phyloP scores from a whole-genome alignment of 331 rosid species.

The Dryas integrifolia region DNA sequence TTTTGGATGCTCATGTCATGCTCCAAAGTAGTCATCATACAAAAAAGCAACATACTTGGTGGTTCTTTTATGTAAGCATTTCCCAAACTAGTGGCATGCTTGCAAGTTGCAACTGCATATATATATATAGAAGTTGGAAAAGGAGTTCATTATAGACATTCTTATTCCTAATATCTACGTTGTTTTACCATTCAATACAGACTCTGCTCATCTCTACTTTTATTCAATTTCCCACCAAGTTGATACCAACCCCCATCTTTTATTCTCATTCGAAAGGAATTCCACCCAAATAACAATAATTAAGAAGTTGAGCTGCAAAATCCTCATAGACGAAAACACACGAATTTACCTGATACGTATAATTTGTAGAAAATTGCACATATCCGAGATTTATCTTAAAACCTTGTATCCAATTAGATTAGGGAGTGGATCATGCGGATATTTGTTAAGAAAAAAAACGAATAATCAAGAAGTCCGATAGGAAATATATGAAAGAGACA shows the following conservation, averaged over 20 bases:
- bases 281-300: neutral
- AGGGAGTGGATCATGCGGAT: neutral
- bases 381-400: no score
- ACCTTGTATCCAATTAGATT: neutral
- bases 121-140: neutral
- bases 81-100: neutral
- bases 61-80: neutral
- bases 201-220: neutral
- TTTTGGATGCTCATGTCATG: constrained; percentile 26
- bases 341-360: no score
- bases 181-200: neutral
- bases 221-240: neutral
- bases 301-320: neutral
- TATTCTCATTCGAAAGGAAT: neutral
- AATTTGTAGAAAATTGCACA: no score
- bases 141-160: neutral
- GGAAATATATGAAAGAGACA: neutral
- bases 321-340: no score
- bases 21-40: constrained; percentile 17
- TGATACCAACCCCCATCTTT: neutral
- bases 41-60: neutral
- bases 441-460: no score
- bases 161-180: neutral
- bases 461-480: neutral
- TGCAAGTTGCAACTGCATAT: constrained; percentile 4